Evolutionary conservation across 208 protist genomes (phyloP).

Genomic region (Trichomonas vaginalis): DNA sequence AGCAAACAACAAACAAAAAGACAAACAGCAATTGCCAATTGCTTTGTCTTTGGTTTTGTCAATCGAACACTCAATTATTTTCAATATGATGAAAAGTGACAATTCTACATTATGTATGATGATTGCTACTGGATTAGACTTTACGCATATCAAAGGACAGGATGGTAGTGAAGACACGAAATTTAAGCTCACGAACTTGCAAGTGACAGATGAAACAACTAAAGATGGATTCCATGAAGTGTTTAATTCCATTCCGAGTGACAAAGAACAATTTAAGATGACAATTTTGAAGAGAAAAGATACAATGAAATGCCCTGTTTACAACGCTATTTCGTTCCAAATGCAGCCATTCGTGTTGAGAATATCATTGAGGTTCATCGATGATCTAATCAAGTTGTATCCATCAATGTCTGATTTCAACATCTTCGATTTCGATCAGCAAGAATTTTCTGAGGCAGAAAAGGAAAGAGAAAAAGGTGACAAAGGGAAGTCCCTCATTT

Average conservation of each 20-base stretch:
- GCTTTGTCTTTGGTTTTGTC: not conserved
- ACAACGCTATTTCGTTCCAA: not conserved
- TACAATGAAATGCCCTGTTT: not conserved
- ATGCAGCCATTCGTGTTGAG: not conserved
- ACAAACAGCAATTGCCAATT: not conserved
- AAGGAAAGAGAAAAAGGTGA: not conserved
- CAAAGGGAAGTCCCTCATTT: not conserved
- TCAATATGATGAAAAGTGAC: not conserved
- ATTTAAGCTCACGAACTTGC: not conserved
- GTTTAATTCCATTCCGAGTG: not conserved
- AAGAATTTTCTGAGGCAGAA: not conserved
- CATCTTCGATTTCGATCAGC: not conserved
- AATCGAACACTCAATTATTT: not conserved
- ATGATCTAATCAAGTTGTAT: not conserved
- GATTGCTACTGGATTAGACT: not conserved
- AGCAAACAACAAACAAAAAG: not conserved
- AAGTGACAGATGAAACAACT: not conserved
- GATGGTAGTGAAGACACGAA: not conserved
- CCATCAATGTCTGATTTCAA: not conserved
- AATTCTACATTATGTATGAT: not conserved
- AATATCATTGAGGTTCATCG: not conserved
- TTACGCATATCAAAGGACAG: not conserved
- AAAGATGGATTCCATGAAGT: not conserved
- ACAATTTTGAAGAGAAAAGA: not conserved
- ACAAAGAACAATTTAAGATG: not conserved